These are phyloP conservation scores for Chlamydomonas sp. DNA, from an alignment of 139 green algal genomes.

Conservation along the genomic window DNA sequence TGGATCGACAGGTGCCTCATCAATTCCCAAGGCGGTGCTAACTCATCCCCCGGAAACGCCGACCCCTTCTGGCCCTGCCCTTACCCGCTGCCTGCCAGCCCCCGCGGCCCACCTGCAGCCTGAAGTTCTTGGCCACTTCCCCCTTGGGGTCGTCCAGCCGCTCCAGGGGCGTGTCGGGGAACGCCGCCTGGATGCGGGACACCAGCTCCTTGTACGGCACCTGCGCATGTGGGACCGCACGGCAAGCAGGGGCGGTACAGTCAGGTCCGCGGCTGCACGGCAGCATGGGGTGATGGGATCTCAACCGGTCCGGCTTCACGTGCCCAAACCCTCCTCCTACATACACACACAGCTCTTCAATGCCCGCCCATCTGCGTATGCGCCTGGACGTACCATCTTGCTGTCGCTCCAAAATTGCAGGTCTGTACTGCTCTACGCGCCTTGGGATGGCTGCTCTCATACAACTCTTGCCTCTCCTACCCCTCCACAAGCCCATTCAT, in stretches of 20 bases:
- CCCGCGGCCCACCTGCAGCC: constrained; percentile 35
- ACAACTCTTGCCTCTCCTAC: too few species aligned
- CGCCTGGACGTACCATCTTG: constrained; percentile 78
- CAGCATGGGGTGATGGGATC: too few species aligned
- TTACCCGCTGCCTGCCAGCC: not conserved
- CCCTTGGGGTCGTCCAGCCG: constrained; percentile 69
- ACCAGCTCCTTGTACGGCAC: constrained; percentile 87
- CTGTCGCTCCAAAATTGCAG: constrained; percentile 68
- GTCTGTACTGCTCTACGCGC: too few species aligned
- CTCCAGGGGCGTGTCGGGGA: constrained; percentile 44
- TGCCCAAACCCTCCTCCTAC: too few species aligned
- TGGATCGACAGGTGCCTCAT: too few species aligned
- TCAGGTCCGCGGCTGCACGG: not conserved
- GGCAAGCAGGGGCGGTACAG: not conserved
- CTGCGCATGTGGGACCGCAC: constrained; percentile 22
- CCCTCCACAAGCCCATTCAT: not conserved
- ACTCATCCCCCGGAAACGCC: not conserved
- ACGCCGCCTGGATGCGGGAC: constrained; percentile 7
- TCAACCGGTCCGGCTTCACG: too few species aligned
- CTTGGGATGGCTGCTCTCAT: too few species aligned
- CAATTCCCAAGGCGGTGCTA: too few species aligned
- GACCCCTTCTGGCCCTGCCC: not conserved
- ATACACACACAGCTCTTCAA: too few species aligned
- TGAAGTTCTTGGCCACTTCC: constrained; percentile 97
- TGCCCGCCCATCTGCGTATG: not conserved